phyloP scores from a whole-genome alignment of 2,329 filamentous ascomycete genomes.

The Xylaria sp. region DNA sequence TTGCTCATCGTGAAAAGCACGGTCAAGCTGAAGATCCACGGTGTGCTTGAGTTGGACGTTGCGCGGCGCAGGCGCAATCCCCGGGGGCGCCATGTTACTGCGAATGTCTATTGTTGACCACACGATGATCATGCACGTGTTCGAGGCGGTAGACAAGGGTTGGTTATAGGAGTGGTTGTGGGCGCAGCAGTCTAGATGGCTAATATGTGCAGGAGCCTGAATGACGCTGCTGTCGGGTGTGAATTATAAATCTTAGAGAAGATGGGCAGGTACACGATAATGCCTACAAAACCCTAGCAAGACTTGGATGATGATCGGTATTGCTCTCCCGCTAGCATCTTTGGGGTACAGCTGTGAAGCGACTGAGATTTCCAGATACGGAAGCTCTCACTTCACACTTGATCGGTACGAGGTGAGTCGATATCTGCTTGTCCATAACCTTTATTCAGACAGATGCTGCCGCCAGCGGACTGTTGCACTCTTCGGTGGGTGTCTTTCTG shows the following conservation, averaged over 20 bases:
- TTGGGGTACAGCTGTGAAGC: neutral
- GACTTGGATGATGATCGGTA: neutral
- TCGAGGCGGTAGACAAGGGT: neutral
- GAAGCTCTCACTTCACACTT: conserved; percentile 2
- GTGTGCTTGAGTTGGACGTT: conserved; percentile 17
- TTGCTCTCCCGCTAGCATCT: neutral
- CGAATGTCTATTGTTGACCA: neutral
- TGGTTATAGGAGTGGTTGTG: neutral
- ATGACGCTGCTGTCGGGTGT: neutral
- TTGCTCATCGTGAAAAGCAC: conserved; percentile 64
- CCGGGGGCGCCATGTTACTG: conserved; percentile 4
- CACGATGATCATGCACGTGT: neutral
- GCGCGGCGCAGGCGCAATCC: conserved; percentile 16
- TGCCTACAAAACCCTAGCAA: neutral
- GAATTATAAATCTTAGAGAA: neutral
- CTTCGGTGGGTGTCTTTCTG: conserved; percentile 14
- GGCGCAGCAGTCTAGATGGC: neutral
- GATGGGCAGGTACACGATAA: neutral
- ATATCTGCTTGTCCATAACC: neutral
- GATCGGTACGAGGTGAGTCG: neutral
- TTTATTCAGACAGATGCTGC: neutral
- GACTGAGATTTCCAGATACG: neutral
- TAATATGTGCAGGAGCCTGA: neutral
- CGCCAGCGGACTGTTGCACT: neutral
- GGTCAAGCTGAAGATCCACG: conserved; percentile 54